Conservation (phyloP, 73 alveolate species). For the Diophrys sp. region DNA sequence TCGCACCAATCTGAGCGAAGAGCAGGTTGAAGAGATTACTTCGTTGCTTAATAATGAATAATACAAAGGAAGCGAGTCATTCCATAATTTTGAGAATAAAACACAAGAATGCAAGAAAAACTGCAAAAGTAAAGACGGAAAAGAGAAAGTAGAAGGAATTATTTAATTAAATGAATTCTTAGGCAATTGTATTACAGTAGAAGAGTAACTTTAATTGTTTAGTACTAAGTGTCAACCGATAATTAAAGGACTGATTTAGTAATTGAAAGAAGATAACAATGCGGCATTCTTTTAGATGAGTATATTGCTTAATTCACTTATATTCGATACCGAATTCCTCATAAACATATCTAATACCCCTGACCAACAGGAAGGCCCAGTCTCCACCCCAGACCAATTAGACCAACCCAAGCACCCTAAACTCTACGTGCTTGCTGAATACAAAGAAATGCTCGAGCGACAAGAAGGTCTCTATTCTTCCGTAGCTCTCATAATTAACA, state of each 20-base stretch:
- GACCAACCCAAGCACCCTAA: slow-evolving; percentile 1
- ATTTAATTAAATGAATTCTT: slow-evolving; percentile 6
- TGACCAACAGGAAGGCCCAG: background rate
- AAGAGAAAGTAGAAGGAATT: slow-evolving; percentile 16
- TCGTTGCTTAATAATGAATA: slow-evolving; percentile 7
- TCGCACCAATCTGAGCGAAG: slow-evolving; percentile 43
- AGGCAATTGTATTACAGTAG: slow-evolving; percentile 14
- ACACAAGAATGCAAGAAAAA: slow-evolving; percentile 26
- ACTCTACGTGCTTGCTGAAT: slow-evolving; percentile 13
- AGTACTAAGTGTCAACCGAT: slow-evolving; percentile 37
- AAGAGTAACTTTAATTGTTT: slow-evolving; percentile 36
- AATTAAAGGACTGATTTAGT: slow-evolving; percentile 18
- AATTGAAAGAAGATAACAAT: slow-evolving; percentile 28
- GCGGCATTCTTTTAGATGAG: slow-evolving; percentile 9
- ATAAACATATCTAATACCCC: slow-evolving; percentile 19
- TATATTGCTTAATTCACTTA: slow-evolving; percentile 20
- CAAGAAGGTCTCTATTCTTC: slow-evolving; percentile 54
- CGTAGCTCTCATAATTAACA: slow-evolving; percentile 44
- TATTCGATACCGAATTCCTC: slow-evolving; percentile 34
- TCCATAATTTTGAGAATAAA: slow-evolving; percentile 32
- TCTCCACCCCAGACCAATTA: background rate
- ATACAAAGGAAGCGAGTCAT: slow-evolving; percentile 18
- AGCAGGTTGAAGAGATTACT: slow-evolving; percentile 35
- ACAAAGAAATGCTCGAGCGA: slow-evolving; percentile 32
- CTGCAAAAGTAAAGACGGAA: background rate